Evolutionary conservation across 129 eudicot species (phyloP).

Genomic region (Chrysanthemum seticuspe): DNA sequence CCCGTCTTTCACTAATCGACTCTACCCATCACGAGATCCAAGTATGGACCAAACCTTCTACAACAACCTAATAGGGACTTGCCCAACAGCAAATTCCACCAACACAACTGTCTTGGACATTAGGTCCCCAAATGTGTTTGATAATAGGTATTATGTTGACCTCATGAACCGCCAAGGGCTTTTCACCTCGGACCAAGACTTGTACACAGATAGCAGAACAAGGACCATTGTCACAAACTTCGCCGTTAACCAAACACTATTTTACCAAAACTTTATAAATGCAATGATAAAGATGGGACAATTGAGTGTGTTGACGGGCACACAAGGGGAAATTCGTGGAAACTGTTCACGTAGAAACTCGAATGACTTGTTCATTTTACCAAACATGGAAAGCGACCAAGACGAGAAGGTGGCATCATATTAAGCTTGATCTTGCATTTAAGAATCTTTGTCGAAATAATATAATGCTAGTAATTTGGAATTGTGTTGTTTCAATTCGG

Average conservation of each 20-base stretch:
- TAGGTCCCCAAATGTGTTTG: constrained; percentile 60
- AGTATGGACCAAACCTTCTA: constrained; percentile 51
- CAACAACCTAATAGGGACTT: constrained; percentile 22
- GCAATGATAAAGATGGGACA: constrained; percentile 71
- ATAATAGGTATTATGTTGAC: constrained; percentile 63
- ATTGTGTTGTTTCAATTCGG: no score
- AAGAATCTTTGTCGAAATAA: no score
- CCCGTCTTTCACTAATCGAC: constrained; percentile 42
- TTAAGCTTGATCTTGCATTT: neutral
- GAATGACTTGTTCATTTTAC: constrained; percentile 57
- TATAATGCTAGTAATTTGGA: no score
- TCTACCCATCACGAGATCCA: constrained; percentile 57
- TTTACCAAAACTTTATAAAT: constrained; percentile 54
- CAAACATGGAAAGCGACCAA: constrained; percentile 47
- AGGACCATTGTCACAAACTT: constrained; percentile 43
- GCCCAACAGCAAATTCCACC: no score
- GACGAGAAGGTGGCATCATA: constrained; percentile 28
- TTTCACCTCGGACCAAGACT: constrained; percentile 62
- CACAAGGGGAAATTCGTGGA: no score
- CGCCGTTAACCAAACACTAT: constrained; percentile 45
- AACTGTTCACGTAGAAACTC: neutral
- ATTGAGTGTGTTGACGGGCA: constrained; percentile 29
- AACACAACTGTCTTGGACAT: constrained; percentile 49
- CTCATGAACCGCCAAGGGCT: constrained; percentile 68
- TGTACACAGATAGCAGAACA: constrained; percentile 52